Percentiles rank a stretch among this genome's conserved stretches.
These are phyloP conservation scores for Plectosphaerella plurivora DNA, from an alignment of 2,329 filamentous ascomycete genomes.

Conservation along the genomic window DNA sequence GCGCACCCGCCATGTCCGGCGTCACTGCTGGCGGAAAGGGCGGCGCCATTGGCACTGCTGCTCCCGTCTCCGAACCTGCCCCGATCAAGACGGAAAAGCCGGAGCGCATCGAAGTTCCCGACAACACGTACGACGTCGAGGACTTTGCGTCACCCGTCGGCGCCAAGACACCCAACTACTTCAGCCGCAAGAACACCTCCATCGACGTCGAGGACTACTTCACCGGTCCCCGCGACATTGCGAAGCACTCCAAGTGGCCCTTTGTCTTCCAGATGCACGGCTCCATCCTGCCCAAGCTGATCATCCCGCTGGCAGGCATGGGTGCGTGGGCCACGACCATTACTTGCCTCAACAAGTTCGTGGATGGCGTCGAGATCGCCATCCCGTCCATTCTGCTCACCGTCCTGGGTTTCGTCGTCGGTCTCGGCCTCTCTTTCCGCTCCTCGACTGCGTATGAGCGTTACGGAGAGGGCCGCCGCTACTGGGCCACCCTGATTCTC, in stretches of 20 bases:
- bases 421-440: conserved; percentile 72
- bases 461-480: conserved; percentile 60
- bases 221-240: conserved; percentile 62
- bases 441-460: conserved; percentile 75
- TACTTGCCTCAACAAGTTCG: conserved; percentile 47
- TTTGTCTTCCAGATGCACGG: conserved; percentile 72
- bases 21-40: not conserved
- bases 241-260: conserved; percentile 73
- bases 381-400: conserved; percentile 59
- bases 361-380: conserved; percentile 23
- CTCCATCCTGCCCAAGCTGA: conserved; percentile 69
- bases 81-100: not conserved
- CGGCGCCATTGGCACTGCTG: not conserved
- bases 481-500: conserved; percentile 56
- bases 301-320: conserved; percentile 62
- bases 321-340: conserved; percentile 62
- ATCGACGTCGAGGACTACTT: conserved; percentile 59
- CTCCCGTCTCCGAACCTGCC: not conserved
- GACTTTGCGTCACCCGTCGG: conserved; percentile 23
- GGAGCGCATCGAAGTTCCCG: not conserved
- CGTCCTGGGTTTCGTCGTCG: conserved; percentile 76
- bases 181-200: conserved; percentile 25
- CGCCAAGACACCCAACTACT: conserved; percentile 22
- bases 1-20: not conserved
- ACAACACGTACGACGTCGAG: conserved; percentile 12